phyloP scores from a whole-genome alignment of 2,329 filamentous ascomycete species.

The Epichloe festucae region DNA sequence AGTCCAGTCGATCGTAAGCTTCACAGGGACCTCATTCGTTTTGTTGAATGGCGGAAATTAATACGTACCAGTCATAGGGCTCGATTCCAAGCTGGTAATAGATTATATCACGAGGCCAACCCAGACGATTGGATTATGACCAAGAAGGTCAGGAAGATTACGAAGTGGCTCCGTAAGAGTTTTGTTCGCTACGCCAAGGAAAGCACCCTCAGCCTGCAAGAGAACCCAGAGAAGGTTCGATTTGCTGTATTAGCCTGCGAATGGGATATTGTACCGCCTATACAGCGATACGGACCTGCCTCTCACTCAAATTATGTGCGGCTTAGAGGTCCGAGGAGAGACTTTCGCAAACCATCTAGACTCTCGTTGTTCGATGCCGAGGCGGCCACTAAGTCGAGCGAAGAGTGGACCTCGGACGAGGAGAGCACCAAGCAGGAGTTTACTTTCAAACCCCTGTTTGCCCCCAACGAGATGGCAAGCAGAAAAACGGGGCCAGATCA shows the following conservation, averaged over 20 bases:
- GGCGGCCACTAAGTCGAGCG: neutral
- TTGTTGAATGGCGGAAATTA: neutral
- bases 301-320: neutral
- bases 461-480: neutral
- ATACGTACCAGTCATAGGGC: neutral
- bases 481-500: neutral
- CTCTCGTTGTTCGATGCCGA: neutral
- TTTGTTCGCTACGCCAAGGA: constrained; percentile 25
- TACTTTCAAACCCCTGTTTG: neutral
- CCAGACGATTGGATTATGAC: constrained; percentile 22
- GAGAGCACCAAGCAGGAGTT: neutral
- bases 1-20: neutral
- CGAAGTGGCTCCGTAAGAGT: constrained; percentile 24
- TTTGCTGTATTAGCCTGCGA: constrained; percentile 31
- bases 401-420: neutral
- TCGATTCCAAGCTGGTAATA: constrained; percentile 5
- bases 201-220: constrained; percentile 19
- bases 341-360: neutral
- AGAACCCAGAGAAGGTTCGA: constrained; percentile 22
- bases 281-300: neutral
- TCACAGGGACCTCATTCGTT: neutral
- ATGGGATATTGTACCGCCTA: constrained; percentile 17
- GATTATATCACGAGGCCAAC: constrained; percentile 22
- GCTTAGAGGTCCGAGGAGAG: neutral
- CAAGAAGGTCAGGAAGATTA: constrained; percentile 21